Conservation (phyloP, 148 eudicot species). For the Camellia granthamiana region DNA sequence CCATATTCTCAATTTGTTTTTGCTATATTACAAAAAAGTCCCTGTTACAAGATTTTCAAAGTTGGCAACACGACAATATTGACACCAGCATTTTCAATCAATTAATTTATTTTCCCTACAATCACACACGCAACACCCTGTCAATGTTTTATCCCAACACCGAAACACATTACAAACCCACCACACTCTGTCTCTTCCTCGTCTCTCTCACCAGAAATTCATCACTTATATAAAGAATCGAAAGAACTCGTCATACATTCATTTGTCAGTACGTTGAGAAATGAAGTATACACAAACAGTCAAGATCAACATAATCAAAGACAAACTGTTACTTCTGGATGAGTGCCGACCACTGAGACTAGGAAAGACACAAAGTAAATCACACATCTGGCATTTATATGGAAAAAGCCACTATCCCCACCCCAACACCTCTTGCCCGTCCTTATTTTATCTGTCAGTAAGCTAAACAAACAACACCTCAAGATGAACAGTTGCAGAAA, state of each 20-base stretch:
- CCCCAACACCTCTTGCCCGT: neutral
- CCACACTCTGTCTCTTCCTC: no score
- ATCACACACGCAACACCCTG: no score
- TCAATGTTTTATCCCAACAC: no score
- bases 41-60: no score
- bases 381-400: neutral
- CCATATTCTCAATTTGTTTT: no score
- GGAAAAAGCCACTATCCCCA: neutral
- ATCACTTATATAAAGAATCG: neutral
- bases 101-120: no score
- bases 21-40: no score
- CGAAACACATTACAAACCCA: no score
- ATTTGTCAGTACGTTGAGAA: neutral
- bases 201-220: no score
- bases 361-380: neutral
- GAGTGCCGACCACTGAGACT: slow-evolving; percentile 3
- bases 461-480: neutral
- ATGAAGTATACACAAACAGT: neutral
- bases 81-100: no score
- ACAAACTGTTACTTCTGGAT: neutral
- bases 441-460: neutral
- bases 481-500: no score
- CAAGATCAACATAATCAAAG: neutral
- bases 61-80: no score
- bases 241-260: neutral